Percentiles rank a stretch among this genome's conserved stretches.
phyloP scores from a whole-genome alignment of 805 yeast genomes.

The Hemisphaericaspora nanyangensis region DNA sequence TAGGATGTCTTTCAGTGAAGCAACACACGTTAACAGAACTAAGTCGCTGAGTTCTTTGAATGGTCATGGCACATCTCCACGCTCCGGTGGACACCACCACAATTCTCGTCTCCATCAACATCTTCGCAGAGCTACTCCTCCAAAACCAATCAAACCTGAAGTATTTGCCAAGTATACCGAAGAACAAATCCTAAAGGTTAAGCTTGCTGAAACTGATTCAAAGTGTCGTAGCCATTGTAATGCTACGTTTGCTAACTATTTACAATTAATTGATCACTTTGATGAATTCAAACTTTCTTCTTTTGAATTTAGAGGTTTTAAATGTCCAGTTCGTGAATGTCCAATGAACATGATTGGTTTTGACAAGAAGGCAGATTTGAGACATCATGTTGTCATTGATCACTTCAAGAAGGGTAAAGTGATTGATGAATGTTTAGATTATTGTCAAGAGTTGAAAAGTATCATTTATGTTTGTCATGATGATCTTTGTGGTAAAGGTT shows the following conservation, averaged over 20 bases:
- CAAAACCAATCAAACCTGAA: slow-evolving; percentile 3
- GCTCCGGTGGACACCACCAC: background rate
- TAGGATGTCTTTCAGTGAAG: background rate
- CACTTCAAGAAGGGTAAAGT: slow-evolving; percentile 19
- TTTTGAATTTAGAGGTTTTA: slow-evolving; percentile 5
- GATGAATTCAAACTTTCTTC: slow-evolving; percentile 1
- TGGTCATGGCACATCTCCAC: background rate
- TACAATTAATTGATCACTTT: slow-evolving; percentile 9
- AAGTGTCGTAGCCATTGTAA: slow-evolving; percentile 9
- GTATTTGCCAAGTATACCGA: slow-evolving; percentile 2
- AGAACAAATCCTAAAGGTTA: slow-evolving; percentile 1
- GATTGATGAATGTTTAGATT: slow-evolving; percentile 1
- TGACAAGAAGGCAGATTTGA: slow-evolving; percentile 23
- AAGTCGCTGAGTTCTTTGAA: background rate
- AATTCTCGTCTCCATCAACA: background rate
- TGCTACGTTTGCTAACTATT: slow-evolving; percentile 7
- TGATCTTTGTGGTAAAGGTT: slow-evolving; percentile 41
- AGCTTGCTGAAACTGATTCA: slow-evolving; percentile 7
- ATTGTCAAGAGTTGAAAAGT: slow-evolving; percentile 7
- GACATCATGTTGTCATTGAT: slow-evolving; percentile 24
- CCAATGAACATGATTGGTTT: slow-evolving; percentile 29
- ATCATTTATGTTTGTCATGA: slow-evolving; percentile 15
- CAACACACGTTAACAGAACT: background rate
- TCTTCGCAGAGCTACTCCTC: background rate
- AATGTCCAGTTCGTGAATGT: slow-evolving; percentile 27